These are phyloP conservation scores for Hemerocallis citrina DNA, from an alignment of 106 monocot species.

Conservation along the genomic window DNA sequence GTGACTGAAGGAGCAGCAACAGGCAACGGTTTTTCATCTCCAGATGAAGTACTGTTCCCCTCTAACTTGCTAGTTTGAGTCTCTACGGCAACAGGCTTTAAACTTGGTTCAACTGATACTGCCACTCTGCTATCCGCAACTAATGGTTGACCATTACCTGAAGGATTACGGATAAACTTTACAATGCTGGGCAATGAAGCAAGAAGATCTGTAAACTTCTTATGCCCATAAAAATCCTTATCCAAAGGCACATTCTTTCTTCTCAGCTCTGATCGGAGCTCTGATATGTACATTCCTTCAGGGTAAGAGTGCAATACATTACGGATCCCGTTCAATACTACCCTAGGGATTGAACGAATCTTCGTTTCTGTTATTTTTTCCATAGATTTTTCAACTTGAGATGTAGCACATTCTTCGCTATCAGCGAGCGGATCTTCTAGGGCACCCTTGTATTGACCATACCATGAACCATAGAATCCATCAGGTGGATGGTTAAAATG, in stretches of 20 bases:
- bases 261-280: slow-evolving; percentile 44
- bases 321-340: slow-evolving; percentile 37
- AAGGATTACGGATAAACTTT: slow-evolving; percentile 32
- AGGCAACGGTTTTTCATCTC: slow-evolving; percentile 9
- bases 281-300: slow-evolving; percentile 48
- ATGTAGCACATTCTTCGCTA: slow-evolving; percentile 9
- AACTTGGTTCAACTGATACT: slow-evolving; percentile 16
- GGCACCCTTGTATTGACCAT: slow-evolving; percentile 62
- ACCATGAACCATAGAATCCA: slow-evolving; percentile 85
- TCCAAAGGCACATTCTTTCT: slow-evolving; percentile 44
- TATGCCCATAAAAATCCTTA: slow-evolving; percentile 65
- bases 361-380: slow-evolving; percentile 39
- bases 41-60: neutral
- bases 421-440: slow-evolving; percentile 63
- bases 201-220: slow-evolving; percentile 62
- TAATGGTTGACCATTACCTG: slow-evolving; percentile 28
- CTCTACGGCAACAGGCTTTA: slow-evolving; percentile 6
- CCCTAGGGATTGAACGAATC: slow-evolving; percentile 44
- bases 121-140: slow-evolving; percentile 29
- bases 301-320: slow-evolving; percentile 48
- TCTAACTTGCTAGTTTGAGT: slow-evolving; percentile 3
- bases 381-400: slow-evolving; percentile 32
- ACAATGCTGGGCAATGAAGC: slow-evolving; percentile 47
- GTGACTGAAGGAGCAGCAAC: neutral
- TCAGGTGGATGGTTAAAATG: slow-evolving; percentile 91